phyloP scores from a whole-genome alignment of 768 basidiomycete species.

The Brasilioporus rufonigricans region DNA sequence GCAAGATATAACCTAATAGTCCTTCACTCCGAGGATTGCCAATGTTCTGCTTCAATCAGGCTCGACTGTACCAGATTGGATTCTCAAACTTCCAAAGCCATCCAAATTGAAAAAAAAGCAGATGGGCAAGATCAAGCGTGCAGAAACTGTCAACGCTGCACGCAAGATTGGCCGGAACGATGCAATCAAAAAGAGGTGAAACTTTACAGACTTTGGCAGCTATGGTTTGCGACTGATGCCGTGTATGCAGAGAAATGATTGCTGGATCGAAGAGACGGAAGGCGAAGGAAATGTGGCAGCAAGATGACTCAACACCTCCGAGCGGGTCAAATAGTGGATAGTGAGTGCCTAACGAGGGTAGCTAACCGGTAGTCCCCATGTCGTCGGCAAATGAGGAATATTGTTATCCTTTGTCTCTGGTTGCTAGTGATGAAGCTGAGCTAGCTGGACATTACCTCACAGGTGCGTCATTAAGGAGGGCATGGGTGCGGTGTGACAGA shows the following conservation, averaged over 20 bases:
- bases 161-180: constrained; percentile 66
- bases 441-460: constrained; percentile 3
- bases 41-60: constrained; percentile 95
- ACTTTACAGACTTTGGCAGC: background rate
- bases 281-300: constrained; percentile 29
- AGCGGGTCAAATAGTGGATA: background rate
- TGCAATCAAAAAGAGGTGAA: constrained; percentile 71
- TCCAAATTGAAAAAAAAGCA: constrained; percentile 82
- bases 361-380: constrained; percentile 1
- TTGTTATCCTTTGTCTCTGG: constrained; percentile 7
- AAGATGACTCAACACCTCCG: background rate
- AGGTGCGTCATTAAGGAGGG: constrained; percentile 3
- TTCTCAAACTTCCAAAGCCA: constrained; percentile 89
- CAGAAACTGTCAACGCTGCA: constrained; percentile 71
- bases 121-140: constrained; percentile 83
- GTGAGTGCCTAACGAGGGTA: background rate
- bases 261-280: constrained; percentile 68
- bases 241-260: constrained; percentile 68
- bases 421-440: constrained; percentile 1
- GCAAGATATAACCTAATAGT: constrained; percentile 7
- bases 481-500: constrained; percentile 7
- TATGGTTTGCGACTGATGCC: background rate
- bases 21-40: constrained; percentile 61
- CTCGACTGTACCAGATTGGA: constrained; percentile 91
- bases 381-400: constrained; percentile 8